phyloP scores from a whole-genome alignment of 805 yeast genomes.

The Ogataea thermomethanolica region DNA sequence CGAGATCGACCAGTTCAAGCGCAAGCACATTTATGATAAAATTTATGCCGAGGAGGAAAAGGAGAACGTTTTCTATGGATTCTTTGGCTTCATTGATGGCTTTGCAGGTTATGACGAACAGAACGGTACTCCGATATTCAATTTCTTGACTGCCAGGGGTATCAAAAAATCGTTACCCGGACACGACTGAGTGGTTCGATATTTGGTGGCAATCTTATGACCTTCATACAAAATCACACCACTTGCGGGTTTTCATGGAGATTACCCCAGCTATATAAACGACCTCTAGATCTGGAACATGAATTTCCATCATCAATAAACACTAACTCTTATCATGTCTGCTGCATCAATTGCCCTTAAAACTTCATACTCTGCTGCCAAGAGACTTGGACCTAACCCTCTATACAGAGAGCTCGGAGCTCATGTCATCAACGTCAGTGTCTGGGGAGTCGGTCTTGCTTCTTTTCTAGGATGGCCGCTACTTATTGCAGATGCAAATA shows the following conservation, averaged over 20 bases:
- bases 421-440: conserved; percentile 26
- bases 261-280: conserved; percentile 1
- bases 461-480: conserved; percentile 34
- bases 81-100: conserved; percentile 85
- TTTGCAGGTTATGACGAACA: conserved; percentile 52
- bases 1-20: conserved; percentile 83
- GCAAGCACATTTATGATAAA: conserved; percentile 84
- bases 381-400: conserved; percentile 35
- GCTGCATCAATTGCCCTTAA: conserved; percentile 17
- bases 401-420: conserved; percentile 20
- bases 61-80: conserved; percentile 86
- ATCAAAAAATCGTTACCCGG: conserved; percentile 26
- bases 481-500: conserved; percentile 18
- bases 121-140: conserved; percentile 56
- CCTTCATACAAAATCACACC: conserved; percentile 8
- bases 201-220: neutral
- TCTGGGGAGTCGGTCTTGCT: conserved; percentile 27
- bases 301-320: neutral
- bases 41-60: conserved; percentile 85
- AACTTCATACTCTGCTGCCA: conserved; percentile 17
- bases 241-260: neutral
- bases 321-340: conserved; percentile 11
- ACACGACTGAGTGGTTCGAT: conserved; percentile 4
- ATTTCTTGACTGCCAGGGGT: conserved; percentile 51
- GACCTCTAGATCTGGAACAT: neutral